Conservation (phyloP, 2,329 filamentous ascomycete species). For the Huntiella savannae region DNA sequence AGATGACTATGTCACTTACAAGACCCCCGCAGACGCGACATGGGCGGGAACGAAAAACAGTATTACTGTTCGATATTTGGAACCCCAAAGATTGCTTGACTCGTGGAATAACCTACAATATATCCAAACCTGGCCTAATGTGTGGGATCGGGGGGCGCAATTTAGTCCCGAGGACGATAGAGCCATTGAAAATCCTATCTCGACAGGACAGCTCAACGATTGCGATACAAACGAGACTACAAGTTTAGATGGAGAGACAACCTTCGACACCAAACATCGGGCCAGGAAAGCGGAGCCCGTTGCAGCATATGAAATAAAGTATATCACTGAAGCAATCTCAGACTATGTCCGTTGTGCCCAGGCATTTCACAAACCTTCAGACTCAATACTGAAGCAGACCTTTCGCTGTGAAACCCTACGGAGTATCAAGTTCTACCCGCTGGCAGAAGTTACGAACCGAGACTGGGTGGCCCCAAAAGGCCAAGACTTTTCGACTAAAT, state of each 20-base stretch:
- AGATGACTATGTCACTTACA: neutral
- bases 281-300: neutral
- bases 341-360: no score
- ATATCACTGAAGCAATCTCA: neutral
- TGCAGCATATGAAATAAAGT: neutral
- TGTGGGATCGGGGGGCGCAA: neutral
- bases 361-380: no score
- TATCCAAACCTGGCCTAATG: neutral
- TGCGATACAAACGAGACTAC: neutral
- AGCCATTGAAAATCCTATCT: neutral
- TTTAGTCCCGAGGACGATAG: neutral
- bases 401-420: no score
- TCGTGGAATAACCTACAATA: neutral
- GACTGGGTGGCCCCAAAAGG: no score
- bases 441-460: neutral
- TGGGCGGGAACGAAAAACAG: slow-evolving; percentile 4
- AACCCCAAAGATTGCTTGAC: no score
- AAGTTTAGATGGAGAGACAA: neutral
- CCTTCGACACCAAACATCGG: neutral
- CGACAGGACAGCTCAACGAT: no score
- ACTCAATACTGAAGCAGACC: no score
- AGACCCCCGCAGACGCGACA: neutral
- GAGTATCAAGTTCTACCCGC: neutral
- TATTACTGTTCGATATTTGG: slow-evolving; percentile 1
- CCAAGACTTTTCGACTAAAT: no score